Evolutionary conservation across 495 filamentous ascomycete species (phyloP).

Genomic region (Neurospora hispaniola): DNA sequence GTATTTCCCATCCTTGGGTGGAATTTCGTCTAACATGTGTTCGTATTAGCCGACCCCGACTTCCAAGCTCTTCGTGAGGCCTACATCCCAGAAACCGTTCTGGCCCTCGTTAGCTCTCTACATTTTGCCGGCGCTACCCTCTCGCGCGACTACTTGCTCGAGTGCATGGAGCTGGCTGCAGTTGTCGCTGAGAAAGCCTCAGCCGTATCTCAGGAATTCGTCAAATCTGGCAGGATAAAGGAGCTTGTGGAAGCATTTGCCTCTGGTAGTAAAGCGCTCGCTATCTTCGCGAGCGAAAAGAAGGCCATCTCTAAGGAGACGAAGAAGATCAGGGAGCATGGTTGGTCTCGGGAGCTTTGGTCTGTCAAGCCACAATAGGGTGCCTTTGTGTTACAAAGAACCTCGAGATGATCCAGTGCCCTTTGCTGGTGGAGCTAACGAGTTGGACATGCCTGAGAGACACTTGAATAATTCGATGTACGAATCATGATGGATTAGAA

Average conservation of each 20-base stretch:
- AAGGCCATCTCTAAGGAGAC: constrained; percentile 30
- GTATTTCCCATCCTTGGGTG: neutral
- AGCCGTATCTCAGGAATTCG: constrained; percentile 54
- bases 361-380: constrained; percentile 14
- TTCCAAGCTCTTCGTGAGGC: constrained; percentile 49
- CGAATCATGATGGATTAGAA: neutral
- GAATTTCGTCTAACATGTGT: neutral
- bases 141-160: constrained; percentile 52
- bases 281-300: constrained; percentile 48
- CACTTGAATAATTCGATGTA: neutral
- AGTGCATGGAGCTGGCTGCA: constrained; percentile 69
- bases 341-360: constrained; percentile 39
- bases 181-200: constrained; percentile 54
- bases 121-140: constrained; percentile 57
- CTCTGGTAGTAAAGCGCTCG: constrained; percentile 58
- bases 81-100: constrained; percentile 71
- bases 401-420: neutral
- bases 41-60: constrained; percentile 27
- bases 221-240: constrained; percentile 55
- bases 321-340: constrained; percentile 43
- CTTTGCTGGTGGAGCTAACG: neutral
- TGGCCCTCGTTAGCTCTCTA: constrained; percentile 68
- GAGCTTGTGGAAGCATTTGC: constrained; percentile 72
- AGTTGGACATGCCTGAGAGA: neutral
- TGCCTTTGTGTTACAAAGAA: neutral